Base-by-base conservation (phyloP, 192 early-diverging fungal genomes). In the Coemansia javaensis region DNA sequence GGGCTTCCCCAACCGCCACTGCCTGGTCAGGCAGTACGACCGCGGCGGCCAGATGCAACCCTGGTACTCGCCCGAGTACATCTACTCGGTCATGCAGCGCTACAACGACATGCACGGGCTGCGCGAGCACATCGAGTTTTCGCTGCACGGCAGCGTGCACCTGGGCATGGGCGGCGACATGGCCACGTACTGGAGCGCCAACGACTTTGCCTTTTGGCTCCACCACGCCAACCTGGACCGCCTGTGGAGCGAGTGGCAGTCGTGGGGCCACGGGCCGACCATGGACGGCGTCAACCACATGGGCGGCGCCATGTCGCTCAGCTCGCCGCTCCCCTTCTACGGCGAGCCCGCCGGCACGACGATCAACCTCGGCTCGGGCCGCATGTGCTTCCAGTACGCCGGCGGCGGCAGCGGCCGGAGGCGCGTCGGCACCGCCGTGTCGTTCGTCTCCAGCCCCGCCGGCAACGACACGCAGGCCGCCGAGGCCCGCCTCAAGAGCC, bases 221-320 rank as follows among this genome's bases (percentile, higher is more conserved):
- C 81, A 85, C 59, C 83, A 85, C 46, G 79, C 79, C 47, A 78
- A 74, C 50, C 60, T 82, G 11, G 83, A 80, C 59, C 64, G 68
- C 23, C 52, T 83, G 20, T 83, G 79, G 79, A 52, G 47, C 38
- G 42, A 59, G 50, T 81, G 79, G 77, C 82, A 83, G 62, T 53
- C 50, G 40, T 63, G 61, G 60, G 60, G 66, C 28, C 65, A 68
- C 22, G 40, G 12, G 13, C 34, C 27, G 36, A 68, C 66, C 15
- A 68, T 75, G 52, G 65, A 75, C 32, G 65, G 72, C 24, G 38
- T 45, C 35, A 57, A 66, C 40, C 39, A 50, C 38, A 30, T 28
- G 14, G 60, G 65, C 47, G 48, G 10, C 37, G 25, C 56, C 1
- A 57, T 67, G 30, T 47, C 56, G 10, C 49, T 75, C 20, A 24